phyloP scores from a whole-genome alignment of 1,284 basidiomycete species.

The Sphaerobolus stellatus region DNA sequence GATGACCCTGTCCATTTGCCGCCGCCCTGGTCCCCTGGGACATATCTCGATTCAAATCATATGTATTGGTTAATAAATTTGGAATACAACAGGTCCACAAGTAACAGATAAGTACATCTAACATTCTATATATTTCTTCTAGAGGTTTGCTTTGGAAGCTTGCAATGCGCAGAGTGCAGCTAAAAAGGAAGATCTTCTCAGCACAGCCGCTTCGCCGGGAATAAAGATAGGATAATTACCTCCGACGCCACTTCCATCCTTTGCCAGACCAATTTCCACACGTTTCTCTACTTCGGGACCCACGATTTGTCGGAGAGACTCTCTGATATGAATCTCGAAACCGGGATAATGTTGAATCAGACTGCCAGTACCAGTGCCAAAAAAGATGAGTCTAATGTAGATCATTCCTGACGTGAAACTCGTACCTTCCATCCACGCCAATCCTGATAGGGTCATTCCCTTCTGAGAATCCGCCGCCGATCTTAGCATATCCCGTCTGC shows the following conservation, averaged over 20 bases:
- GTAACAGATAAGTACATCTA: no score
- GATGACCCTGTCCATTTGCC: no score
- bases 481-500: constrained; percentile 69
- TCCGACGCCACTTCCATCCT: constrained; percentile 96
- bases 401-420: no score
- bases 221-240: constrained; percentile 51
- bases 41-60: no score
- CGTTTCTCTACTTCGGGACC: constrained; percentile 77
- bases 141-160: constrained; percentile 47
- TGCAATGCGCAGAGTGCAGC: constrained; percentile 76
- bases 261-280: constrained; percentile 88
- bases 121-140: no score
- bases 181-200: constrained; percentile 26
- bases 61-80: no score
- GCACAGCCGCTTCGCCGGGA: constrained; percentile 12
- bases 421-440: constrained; percentile 87
- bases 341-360: constrained; percentile 89
- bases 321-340: constrained; percentile 75
- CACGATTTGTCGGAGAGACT: constrained; percentile 72
- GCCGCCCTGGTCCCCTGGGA: no score
- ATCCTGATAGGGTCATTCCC: constrained; percentile 62
- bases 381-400: no score
- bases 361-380: constrained; percentile 51
- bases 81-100: no score
- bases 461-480: constrained; percentile 36